These are phyloP conservation scores for Phytophthora sp. DNA, from an alignment of 352 stramenopile genomes.

Conservation along the genomic window DNA sequence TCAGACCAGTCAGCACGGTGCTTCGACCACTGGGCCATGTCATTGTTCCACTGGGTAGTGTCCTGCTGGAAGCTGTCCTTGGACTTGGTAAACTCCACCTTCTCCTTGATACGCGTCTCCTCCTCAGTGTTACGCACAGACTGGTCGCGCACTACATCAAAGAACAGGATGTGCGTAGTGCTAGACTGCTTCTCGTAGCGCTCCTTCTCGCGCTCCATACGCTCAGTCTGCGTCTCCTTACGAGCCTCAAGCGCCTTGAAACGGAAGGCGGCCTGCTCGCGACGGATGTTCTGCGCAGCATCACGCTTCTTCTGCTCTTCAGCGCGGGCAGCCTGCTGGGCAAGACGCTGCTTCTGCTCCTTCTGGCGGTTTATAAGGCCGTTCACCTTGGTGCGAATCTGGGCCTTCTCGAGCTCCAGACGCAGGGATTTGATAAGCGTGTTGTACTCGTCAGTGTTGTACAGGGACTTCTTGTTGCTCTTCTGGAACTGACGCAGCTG, in stretches of 20 bases:
- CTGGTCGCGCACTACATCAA: constrained; percentile 80
- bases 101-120: constrained; percentile 84
- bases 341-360: constrained; percentile 71
- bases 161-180: constrained; percentile 85
- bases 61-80: constrained; percentile 90
- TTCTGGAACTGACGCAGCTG: constrained; percentile 80
- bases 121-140: constrained; percentile 77
- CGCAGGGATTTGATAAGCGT: constrained; percentile 76
- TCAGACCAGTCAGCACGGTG: constrained; percentile 89
- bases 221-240: constrained; percentile 80
- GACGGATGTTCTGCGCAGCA: constrained; percentile 71
- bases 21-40: constrained; percentile 89
- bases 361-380: constrained; percentile 69
- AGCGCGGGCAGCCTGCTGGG: constrained; percentile 62
- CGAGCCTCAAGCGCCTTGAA: constrained; percentile 84
- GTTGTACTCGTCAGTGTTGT: constrained; percentile 84
- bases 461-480: constrained; percentile 71
- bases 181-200: constrained; percentile 75
- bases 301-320: constrained; percentile 78
- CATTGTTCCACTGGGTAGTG: constrained; percentile 88
- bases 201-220: constrained; percentile 85
- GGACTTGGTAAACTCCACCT: constrained; percentile 90
- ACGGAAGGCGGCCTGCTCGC: constrained; percentile 69
- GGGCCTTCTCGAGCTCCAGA: constrained; percentile 85
- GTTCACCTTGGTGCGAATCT: constrained; percentile 84